Conservation (phyloP, 345 rosid genomes). For the Pistacia integerrima region DNA sequence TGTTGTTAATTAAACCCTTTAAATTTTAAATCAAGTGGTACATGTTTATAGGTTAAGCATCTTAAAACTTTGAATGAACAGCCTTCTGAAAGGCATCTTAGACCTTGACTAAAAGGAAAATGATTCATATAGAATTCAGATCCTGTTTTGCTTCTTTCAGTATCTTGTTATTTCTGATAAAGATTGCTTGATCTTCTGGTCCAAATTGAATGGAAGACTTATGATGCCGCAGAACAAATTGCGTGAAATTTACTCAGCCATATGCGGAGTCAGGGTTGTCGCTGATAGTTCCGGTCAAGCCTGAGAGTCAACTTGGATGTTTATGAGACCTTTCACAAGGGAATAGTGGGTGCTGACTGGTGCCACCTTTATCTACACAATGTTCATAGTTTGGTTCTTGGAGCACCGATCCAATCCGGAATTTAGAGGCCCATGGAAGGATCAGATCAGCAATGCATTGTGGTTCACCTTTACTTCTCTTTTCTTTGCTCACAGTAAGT, state of each 20-base stretch:
- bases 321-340: constrained; percentile 44
- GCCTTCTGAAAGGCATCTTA: too few species aligned
- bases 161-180: background rate
- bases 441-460: constrained; percentile 35
- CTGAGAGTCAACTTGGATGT: constrained; percentile 34
- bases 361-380: constrained; percentile 36
- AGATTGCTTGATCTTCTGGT: constrained; percentile 9
- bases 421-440: constrained; percentile 33
- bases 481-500: constrained; percentile 52
- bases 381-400: constrained; percentile 45
- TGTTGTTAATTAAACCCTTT: too few species aligned
- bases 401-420: constrained; percentile 39
- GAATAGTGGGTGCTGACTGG: constrained; percentile 43
- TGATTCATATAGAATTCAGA: background rate
- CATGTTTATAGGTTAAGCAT: too few species aligned
- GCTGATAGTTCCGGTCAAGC: constrained; percentile 38
- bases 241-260: constrained; percentile 53
- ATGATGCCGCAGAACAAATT: constrained; percentile 36
- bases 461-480: constrained; percentile 47
- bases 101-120: background rate
- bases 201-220: constrained; percentile 26
- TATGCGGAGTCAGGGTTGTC: constrained; percentile 49
- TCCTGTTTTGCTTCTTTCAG: background rate
- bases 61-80: too few species aligned
- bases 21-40: too few species aligned